Evolutionary conservation across 129 eudicot genomes (phyloP), one percentile per base, ranked within the genome.

Genomic region (Gnaphalium uliginosum): DNA sequence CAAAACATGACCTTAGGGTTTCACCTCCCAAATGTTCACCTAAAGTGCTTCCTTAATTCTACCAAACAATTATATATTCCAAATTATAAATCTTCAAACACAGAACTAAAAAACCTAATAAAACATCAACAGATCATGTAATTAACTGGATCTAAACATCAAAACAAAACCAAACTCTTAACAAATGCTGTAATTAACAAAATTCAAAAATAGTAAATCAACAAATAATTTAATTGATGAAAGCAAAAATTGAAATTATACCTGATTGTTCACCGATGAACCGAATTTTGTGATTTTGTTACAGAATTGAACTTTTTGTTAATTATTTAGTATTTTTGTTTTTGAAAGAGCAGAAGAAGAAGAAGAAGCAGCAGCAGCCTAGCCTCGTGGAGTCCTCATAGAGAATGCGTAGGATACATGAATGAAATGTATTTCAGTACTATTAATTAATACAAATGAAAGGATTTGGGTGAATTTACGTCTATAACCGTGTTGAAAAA

Each of bases 341-440:
- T 43, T 3, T 43, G 51, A 43, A 13, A 43, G 18, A 43, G n/a
- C 1, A 46, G 76, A 60, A 69, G 81, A 13, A 35, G 81, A 68
- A 68, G 81, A 77, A 25, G 18, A 2, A 29, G 75, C 13, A 57
- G 65, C 22, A 37, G 75, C 32, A 54, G 69, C 33, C 21, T 68
- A n/a, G 32, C 32, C 32, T 29, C 62, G 53, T 58, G 76, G 19
- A 69, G 32, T 78, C 60, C n/a, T 78, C 62, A 57, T n/a, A 77
- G 21, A 59, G 76, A 46, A 46, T 58, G 69, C 81, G 62, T 69
- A 57, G 53, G 17, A 59, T 57, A 72, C 66, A 63, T 79, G 78
- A 79, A 71, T 71, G 73, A 71, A 72, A 9, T 79, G 77, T 79
- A 51, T 62, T 61, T 22, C 14, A 19, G 78, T 79, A 29, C 4